phyloP scores from a whole-genome alignment of 192 early-diverging fungal genomes.

The Oehlia diaphana region DNA sequence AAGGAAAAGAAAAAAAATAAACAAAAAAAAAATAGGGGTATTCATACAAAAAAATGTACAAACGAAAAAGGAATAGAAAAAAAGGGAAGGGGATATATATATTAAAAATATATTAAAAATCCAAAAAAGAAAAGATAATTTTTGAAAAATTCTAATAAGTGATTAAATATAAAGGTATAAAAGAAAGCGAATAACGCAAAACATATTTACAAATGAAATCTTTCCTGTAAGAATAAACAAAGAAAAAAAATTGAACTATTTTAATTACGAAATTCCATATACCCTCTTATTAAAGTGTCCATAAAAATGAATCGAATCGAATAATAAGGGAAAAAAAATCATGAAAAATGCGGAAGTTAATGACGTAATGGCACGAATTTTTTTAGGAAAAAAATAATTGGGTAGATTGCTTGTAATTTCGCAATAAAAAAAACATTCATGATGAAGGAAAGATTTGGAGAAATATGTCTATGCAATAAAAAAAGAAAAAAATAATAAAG shows the following conservation, averaged over 20 bases:
- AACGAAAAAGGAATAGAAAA: constrained; percentile 32
- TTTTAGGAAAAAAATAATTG: constrained; percentile 1
- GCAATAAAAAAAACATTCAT: constrained; percentile 31
- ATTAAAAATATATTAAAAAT: constrained; percentile 1
- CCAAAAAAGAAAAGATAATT: not conserved
- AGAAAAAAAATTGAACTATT: not conserved
- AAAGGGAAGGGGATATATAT: constrained; percentile 12
- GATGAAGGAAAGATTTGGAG: constrained; percentile 19
- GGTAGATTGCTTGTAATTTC: not conserved
- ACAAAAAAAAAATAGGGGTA: constrained; percentile 6
- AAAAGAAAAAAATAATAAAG: not conserved
- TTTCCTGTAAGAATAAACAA: not conserved
- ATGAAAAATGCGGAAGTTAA: not conserved
- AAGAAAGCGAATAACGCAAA: not conserved
- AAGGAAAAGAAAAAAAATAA: constrained; percentile 19
- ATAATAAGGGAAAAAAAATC: not conserved
- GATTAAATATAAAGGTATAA: constrained; percentile 8
- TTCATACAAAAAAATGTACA: constrained; percentile 15
- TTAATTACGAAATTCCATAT: not conserved
- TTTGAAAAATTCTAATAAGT: constrained; percentile 4
- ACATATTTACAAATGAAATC: constrained; percentile 27
- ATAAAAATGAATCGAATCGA: not conserved
- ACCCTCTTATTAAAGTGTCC: not conserved
- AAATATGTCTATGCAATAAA: constrained; percentile 45
- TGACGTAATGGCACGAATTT: constrained; percentile 5